Evolutionary conservation across 192 early-diverging fungal genomes (phyloP).

Genomic region (Backusella liffmaniae): DNA sequence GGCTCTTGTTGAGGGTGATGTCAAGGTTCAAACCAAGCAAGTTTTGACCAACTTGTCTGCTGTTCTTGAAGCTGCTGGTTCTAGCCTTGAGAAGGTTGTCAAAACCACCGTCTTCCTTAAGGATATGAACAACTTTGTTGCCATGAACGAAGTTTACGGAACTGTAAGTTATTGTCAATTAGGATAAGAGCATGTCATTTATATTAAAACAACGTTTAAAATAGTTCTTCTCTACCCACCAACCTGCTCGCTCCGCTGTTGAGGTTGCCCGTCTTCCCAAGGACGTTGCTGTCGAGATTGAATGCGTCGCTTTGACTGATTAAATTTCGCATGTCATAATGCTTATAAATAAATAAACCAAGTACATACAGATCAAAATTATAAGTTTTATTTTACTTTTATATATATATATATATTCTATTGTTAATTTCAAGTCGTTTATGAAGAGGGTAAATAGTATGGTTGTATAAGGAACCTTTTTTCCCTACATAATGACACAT

Average conservation of each 20-base stretch:
- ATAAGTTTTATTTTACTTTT: not conserved
- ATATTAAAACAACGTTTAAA: constrained; percentile 6
- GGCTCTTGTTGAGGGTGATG: constrained; percentile 29
- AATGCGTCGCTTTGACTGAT: constrained; percentile 78
- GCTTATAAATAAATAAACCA: not conserved
- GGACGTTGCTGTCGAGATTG: constrained; percentile 91
- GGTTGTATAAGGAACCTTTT: too few relatives aligned
- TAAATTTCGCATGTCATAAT: constrained; percentile 13
- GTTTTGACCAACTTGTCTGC: constrained; percentile 80
- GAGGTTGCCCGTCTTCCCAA: constrained; percentile 91
- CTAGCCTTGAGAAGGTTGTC: constrained; percentile 81
- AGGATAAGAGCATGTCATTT: not conserved
- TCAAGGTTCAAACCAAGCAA: constrained; percentile 49
- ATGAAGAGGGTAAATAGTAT: not conserved
- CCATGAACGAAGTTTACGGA: constrained; percentile 89
- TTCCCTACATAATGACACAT: constrained; percentile 33
- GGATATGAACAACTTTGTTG: constrained; percentile 86
- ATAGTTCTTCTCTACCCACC: constrained; percentile 58
- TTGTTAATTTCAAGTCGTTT: not conserved
- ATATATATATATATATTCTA: not conserved
- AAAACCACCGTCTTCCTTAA: constrained; percentile 97
- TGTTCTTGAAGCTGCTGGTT: constrained; percentile 79
- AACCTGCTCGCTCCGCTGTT: constrained; percentile 77
- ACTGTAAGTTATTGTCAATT: constrained; percentile 40
- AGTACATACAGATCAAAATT: not conserved